Evolutionary conservation across 2,329 filamentous ascomycete genomes (phyloP), one percentile per base, ranked within the genome.

Genomic region (Fonsecaea nubica): DNA sequence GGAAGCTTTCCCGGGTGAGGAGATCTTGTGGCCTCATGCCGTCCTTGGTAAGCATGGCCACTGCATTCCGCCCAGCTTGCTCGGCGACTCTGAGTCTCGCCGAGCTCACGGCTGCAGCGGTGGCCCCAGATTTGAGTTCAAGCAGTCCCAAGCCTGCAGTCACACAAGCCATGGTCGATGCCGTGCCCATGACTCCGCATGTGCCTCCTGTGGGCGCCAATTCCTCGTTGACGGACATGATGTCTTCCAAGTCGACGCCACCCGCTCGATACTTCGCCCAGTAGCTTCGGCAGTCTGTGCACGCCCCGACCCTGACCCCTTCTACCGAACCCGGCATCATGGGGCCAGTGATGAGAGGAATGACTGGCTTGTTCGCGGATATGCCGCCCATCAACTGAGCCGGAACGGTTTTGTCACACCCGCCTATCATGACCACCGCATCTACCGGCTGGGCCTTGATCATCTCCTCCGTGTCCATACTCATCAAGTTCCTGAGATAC

Each of bases 381-480:
- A 92, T 89, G 0, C 86, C 89, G 1, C 90, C 90, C 90, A 92
- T 92, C 1, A 92, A 76, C 73, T 92, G 90, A 1, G 90, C 90
- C 0, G 89, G 89, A 0, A 88, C 87, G 0, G 89, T 92, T 77
- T 92, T 92, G 74, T 92, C 90, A 71, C 90, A 92, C 0, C 90
- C 89, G 56, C 89, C 89, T 71, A 92, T 88, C 69, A 90, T 81
- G 13, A 90, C 83, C 9, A 87, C 86, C 0, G 87, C 86, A 77
- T 92, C 90, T 15, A 90, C 82, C 0, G 90, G 90, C 76, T 92
- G 90, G 0, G 89, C 89, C 52, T 81, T 81, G 61, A 92, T 87
- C 90, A 92, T 92, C 79, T 92, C 90, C 75, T 92, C 90, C 0
- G 90, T 92, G 74, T 92, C 90, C 88, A 92, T 91, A 70, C 87